Evolutionary conservation across 1,284 basidiomycete species (phyloP).

Genomic region (Rhodotorula sp.): DNA sequence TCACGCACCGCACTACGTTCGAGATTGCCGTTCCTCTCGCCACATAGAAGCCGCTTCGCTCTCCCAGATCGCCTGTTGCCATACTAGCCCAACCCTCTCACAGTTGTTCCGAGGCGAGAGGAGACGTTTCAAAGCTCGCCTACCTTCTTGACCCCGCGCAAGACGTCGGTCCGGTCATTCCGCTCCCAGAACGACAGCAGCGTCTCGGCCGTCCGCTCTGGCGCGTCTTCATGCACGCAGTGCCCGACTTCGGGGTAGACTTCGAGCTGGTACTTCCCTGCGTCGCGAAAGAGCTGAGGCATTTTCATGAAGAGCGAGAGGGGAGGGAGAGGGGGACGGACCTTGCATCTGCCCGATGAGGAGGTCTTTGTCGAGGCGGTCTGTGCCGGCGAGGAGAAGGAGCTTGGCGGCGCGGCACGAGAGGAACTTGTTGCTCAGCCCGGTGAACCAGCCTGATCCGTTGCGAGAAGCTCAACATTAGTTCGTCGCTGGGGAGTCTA

Average conservation of each 20-base stretch:
- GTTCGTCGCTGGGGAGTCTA: too few relatives aligned
- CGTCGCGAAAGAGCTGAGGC: constrained; percentile 6
- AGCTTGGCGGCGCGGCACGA: constrained; percentile 73
- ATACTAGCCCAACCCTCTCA: neutral
- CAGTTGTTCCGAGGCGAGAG: neutral
- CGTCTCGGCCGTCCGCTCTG: constrained; percentile 70
- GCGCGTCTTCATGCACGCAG: constrained; percentile 93
- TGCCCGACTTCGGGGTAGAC: constrained; percentile 87
- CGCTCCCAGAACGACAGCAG: constrained; percentile 86
- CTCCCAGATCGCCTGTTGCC: neutral
- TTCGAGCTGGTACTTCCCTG: constrained; percentile 92
- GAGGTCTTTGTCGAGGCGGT: constrained; percentile 84
- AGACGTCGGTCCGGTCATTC: constrained; percentile 60
- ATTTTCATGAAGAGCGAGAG: neutral
- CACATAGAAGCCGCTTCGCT: too few relatives aligned
- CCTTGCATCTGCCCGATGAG: constrained; percentile 94
- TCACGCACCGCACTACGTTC: constrained; percentile 10
- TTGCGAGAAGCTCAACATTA: neutral
- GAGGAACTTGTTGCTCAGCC: constrained; percentile 76
- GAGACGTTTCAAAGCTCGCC: constrained; percentile 60
- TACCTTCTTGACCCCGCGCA: constrained; percentile 70
- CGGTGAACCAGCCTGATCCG: constrained; percentile 80
- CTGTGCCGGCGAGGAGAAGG: constrained; percentile 86
- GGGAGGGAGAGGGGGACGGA: neutral
- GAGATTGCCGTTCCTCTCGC: neutral